Evolutionary conservation across 2,329 filamentous ascomycete species (phyloP).

Genomic region (Colletotrichum salicis): DNA sequence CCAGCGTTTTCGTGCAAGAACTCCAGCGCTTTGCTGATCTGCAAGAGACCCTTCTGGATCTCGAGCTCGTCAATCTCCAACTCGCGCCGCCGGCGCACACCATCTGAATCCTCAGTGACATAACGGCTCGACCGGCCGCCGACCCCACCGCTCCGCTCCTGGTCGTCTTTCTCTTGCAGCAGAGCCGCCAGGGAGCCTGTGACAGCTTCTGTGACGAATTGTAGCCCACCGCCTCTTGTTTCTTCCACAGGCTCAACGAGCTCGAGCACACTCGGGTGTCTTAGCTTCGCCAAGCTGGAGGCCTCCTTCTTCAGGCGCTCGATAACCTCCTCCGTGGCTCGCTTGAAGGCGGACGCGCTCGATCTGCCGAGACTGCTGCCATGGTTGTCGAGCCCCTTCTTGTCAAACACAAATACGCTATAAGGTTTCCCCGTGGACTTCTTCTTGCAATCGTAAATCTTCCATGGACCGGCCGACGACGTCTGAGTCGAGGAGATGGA

Average conservation of each 20-base stretch:
- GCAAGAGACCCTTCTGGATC: slow-evolving; percentile 94
- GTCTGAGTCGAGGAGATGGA: slow-evolving; percentile 79
- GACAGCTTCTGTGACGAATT: slow-evolving; percentile 94
- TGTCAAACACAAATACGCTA: slow-evolving; percentile 95
- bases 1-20: slow-evolving; percentile 96
- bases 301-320: slow-evolving; percentile 93
- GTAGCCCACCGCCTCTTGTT: slow-evolving; percentile 87
- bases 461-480: slow-evolving; percentile 92
- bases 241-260: slow-evolving; percentile 96
- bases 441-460: slow-evolving; percentile 96
- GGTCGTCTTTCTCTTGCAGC: slow-evolving; percentile 87
- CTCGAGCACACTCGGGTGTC: slow-evolving; percentile 92
- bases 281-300: slow-evolving; percentile 84
- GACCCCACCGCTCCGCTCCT: slow-evolving; percentile 76
- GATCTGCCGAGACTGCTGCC: slow-evolving; percentile 70
- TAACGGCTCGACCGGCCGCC: slow-evolving; percentile 80
- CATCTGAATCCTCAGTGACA: slow-evolving; percentile 82
- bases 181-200: slow-evolving; percentile 87
- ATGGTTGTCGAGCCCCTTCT: slow-evolving; percentile 81
- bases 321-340: slow-evolving; percentile 86
- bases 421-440: slow-evolving; percentile 90
- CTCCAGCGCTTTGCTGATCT: slow-evolving; percentile 92
- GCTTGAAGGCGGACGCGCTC: slow-evolving; percentile 77
- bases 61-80: slow-evolving; percentile 96
- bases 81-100: slow-evolving; percentile 78